Conservation (phyloP, 495 filamentous ascomycete species). For the Xylaria scruposa region DNA sequence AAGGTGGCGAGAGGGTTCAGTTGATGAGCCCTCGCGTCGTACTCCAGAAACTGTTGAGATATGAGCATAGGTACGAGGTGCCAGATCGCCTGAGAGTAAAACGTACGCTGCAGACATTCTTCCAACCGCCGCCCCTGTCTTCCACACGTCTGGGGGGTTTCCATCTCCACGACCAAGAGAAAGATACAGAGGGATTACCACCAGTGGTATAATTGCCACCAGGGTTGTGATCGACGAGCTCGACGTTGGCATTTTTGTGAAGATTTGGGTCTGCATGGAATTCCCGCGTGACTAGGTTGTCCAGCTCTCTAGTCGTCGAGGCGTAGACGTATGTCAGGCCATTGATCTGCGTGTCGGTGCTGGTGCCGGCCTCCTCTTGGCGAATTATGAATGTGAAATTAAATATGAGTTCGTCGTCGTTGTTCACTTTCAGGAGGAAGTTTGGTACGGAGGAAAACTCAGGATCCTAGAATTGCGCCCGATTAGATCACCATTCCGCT, state of each 20-base stretch:
- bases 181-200: constrained; percentile 81
- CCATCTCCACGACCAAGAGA: constrained; percentile 97
- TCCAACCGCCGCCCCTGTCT: constrained; percentile 91
- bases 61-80: constrained; percentile 33
- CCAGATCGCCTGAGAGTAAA: constrained; percentile 1
- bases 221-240: constrained; percentile 63
- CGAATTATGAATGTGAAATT: constrained; percentile 90
- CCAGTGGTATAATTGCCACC: constrained; percentile 80
- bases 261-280: constrained; percentile 97
- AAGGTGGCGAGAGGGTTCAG: constrained; percentile 88
- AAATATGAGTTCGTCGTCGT: constrained; percentile 90
- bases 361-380: constrained; percentile 64
- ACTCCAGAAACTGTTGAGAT: constrained; percentile 79
- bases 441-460: constrained; percentile 68
- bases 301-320: constrained; percentile 82
- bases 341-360: constrained; percentile 77
- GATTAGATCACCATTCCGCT: constrained; percentile 28
- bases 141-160: constrained; percentile 83
- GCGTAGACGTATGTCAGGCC: constrained; percentile 93
- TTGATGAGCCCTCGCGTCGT: constrained; percentile 90
- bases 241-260: constrained; percentile 95
- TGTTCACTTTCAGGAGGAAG: constrained; percentile 84
- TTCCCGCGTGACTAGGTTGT: constrained; percentile 91
- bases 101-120: constrained; percentile 85
- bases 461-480: constrained; percentile 67